Conservation (phyloP, 2,329 filamentous ascomycete species). For the Pseudogymnoascus sp. region DNA sequence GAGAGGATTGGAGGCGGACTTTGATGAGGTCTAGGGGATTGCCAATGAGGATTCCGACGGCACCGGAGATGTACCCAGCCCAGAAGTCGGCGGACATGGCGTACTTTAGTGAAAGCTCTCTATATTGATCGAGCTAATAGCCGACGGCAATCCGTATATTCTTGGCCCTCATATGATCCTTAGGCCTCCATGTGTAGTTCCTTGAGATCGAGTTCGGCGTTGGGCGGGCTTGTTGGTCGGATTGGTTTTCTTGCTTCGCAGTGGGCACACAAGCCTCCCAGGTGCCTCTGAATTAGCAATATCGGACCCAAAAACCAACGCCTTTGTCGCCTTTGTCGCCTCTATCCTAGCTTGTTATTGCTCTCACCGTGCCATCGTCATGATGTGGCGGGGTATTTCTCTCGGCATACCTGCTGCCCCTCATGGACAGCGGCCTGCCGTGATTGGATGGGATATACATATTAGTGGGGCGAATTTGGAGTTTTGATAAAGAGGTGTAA, state of each 20-base stretch:
- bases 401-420: not conserved
- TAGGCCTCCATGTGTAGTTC: not conserved
- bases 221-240: not conserved
- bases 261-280: not conserved
- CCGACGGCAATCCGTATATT: not conserved
- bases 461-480: not conserved
- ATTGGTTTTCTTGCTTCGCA: not conserved
- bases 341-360: not conserved
- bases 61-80: constrained; percentile 85
- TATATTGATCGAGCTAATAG: not conserved
- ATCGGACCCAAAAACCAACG: not conserved
- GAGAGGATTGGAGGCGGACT: constrained; percentile 60
- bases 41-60: constrained; percentile 76
- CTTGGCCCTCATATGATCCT: not conserved
- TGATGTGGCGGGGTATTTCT: constrained; percentile 4
- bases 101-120: not conserved
- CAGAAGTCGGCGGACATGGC: constrained; percentile 66
- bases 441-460: not conserved
- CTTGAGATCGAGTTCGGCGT: not conserved
- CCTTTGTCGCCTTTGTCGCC: not conserved
- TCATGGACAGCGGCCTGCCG: not conserved
- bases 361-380: not conserved
- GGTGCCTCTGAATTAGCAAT: constrained; percentile 1
- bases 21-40: constrained; percentile 79
- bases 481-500: not conserved